phyloP scores from a whole-genome alignment of 495 filamentous ascomycete species.

The Trichoderma orchidacearum region DNA sequence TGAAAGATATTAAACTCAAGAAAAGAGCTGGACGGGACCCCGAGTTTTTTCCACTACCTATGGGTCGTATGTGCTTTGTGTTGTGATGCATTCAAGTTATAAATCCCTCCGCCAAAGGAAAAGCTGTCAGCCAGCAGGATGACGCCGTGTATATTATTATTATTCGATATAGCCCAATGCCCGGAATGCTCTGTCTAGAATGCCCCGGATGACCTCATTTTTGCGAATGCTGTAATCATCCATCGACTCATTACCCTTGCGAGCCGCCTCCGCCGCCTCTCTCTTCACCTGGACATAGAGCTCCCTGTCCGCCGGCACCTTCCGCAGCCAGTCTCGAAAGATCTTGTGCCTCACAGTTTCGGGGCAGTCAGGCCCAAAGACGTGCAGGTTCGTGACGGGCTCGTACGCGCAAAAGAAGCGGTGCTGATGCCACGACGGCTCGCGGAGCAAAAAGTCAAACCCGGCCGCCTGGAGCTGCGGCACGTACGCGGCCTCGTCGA shows the following conservation, averaged over 20 bases:
- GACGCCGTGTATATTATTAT: too few relatives aligned
- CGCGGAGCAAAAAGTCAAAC: conserved; percentile 30
- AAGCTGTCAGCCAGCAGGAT: too few relatives aligned
- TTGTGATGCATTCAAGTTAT: too few relatives aligned
- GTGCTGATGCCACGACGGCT: conserved; percentile 33
- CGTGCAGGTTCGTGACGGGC: conserved; percentile 28
- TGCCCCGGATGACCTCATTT: conserved; percentile 22
- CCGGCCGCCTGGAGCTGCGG: conserved; percentile 25
- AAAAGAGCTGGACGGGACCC: too few relatives aligned
- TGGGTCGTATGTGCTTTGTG: too few relatives aligned
- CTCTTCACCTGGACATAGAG: conserved; percentile 26
- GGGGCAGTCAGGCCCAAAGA: conserved; percentile 29
- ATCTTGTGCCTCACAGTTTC: conserved; percentile 28
- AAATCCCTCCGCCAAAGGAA: too few relatives aligned
- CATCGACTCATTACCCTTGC: conserved; percentile 19
- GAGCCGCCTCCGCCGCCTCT: conserved; percentile 15
- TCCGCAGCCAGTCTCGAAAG: conserved; percentile 32
- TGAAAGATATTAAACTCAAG: too few relatives aligned
- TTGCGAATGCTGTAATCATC: conserved; percentile 28
- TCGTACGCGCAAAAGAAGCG: conserved; percentile 23
- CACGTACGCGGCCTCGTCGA: conserved; percentile 26
- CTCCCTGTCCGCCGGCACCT: conserved; percentile 20
- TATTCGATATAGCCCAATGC: neutral
- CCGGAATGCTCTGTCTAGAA: conserved; percentile 22
- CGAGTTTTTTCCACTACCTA: too few relatives aligned